A percentile compares a stretch with the other conserved stretches of the same genome.
phyloP scores from a whole-genome alignment of 83 land plant species.

The Diphasiastrum complanatum region DNA sequence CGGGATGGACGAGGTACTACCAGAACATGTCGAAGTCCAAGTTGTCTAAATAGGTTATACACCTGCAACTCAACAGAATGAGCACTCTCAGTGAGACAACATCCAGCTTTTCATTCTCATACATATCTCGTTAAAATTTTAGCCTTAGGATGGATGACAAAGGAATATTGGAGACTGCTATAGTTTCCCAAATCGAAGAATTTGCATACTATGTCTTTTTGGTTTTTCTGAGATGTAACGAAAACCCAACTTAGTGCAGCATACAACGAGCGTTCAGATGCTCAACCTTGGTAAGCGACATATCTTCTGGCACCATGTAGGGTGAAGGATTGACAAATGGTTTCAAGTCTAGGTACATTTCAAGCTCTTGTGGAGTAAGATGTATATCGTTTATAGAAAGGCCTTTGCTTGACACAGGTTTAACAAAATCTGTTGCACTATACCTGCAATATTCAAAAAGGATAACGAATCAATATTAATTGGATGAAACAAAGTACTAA shows the following conservation, averaged over 20 bases:
- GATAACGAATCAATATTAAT: no score
- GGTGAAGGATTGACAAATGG: slow-evolving; percentile 17
- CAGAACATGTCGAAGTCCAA: slow-evolving; percentile 3
- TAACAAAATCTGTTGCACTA: slow-evolving; percentile 17
- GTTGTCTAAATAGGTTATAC: slow-evolving; percentile 5
- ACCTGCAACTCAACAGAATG: neutral
- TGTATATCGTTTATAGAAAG: slow-evolving; percentile 4
- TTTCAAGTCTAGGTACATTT: slow-evolving; percentile 8
- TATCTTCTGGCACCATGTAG: slow-evolving; percentile 12
- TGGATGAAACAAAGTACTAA: no score
- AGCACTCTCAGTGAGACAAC: no score
- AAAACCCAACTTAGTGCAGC: neutral
- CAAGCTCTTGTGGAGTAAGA: slow-evolving; percentile 3
- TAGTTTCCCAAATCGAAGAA: no score
- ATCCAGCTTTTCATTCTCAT: no score
- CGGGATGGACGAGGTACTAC: slow-evolving; percentile 10
- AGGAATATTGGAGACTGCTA: no score
- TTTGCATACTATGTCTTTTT: no score
- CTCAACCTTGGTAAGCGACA: slow-evolving; percentile 13
- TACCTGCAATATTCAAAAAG: no score
- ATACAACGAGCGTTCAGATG: neutral
- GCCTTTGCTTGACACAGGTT: slow-evolving; percentile 14
- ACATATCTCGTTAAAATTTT: no score
- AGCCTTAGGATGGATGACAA: no score
- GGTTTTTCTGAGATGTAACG: no score